Percentiles rank a stretch among this genome's conserved stretches.
Evolutionary conservation across 306 rosid species (phyloP).

Genomic region (Pterocarpus santalinus): DNA sequence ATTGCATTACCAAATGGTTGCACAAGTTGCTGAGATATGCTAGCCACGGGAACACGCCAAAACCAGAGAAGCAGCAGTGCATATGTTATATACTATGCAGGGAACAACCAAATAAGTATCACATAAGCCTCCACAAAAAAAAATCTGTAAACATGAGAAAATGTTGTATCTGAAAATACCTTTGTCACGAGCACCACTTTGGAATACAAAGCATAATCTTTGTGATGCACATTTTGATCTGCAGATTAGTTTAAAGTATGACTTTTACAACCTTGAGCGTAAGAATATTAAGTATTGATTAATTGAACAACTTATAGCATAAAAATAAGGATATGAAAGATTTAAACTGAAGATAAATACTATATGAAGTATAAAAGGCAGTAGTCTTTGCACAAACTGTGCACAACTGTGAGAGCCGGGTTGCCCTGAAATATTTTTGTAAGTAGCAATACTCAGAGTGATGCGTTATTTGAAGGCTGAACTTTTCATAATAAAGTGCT

Average conservation of each 20-base stretch:
- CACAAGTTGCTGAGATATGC: conserved; percentile 73
- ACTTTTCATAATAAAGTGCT: too few relatives aligned
- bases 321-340: not conserved
- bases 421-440: too few relatives aligned
- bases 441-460: too few relatives aligned
- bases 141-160: not conserved
- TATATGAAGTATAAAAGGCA: not conserved
- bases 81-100: conserved; percentile 64
- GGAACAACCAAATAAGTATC: conserved; percentile 25
- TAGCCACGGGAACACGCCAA: conserved; percentile 89
- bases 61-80: conserved; percentile 68
- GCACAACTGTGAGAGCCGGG: not conserved
- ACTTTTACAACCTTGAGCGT: not conserved
- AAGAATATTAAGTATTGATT: conserved; percentile 6
- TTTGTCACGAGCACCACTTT: conserved; percentile 58
- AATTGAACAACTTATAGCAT: not conserved
- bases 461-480: too few relatives aligned
- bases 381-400: not conserved
- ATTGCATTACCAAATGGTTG: conserved; percentile 82
- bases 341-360: not conserved
- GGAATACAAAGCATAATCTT: conserved; percentile 57
- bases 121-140: not conserved
- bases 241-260: conserved; percentile 44
- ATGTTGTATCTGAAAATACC: conserved; percentile 50
- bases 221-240: conserved; percentile 61